Percentiles rank a stretch among this genome's conserved stretches.
Evolutionary conservation across 192 early-diverging fungal species (phyloP).

Genomic region (Backusella sp.): DNA sequence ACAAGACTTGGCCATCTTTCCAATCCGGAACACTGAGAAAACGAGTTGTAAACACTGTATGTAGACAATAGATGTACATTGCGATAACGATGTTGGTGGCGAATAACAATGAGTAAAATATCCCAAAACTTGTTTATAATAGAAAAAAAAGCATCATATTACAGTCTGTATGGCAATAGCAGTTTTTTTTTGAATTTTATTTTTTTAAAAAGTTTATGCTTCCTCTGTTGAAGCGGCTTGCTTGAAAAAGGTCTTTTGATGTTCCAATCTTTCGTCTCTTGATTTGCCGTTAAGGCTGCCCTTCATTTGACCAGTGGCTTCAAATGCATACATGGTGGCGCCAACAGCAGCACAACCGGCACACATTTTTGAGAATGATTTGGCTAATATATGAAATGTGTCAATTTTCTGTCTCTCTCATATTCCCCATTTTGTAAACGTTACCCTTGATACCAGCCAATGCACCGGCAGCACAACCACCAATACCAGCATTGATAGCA

Average conservation of each 20-base stretch:
- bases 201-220: not conserved
- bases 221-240: not conserved
- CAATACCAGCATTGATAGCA: conserved; percentile 66
- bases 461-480: conserved; percentile 71
- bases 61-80: no score
- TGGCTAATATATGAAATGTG: conserved; percentile 30
- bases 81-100: no score
- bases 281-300: conserved; percentile 42
- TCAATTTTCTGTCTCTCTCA: not conserved
- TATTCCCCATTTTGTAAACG: not conserved
- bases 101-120: not conserved
- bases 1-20: no score
- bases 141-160: not conserved
- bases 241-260: conserved; percentile 46
- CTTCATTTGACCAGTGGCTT: conserved; percentile 60
- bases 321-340: conserved; percentile 64
- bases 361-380: conserved; percentile 61
- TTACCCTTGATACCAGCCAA: conserved; percentile 60
- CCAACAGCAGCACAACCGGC: conserved; percentile 64
- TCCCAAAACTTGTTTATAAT: not conserved
- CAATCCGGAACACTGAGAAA: no score
- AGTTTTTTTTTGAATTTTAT: not conserved
- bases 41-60: no score
- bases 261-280: conserved; percentile 41
- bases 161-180: not conserved